Conservation (phyloP, 208 protist species). For the Strigomonas culicis region DNA sequence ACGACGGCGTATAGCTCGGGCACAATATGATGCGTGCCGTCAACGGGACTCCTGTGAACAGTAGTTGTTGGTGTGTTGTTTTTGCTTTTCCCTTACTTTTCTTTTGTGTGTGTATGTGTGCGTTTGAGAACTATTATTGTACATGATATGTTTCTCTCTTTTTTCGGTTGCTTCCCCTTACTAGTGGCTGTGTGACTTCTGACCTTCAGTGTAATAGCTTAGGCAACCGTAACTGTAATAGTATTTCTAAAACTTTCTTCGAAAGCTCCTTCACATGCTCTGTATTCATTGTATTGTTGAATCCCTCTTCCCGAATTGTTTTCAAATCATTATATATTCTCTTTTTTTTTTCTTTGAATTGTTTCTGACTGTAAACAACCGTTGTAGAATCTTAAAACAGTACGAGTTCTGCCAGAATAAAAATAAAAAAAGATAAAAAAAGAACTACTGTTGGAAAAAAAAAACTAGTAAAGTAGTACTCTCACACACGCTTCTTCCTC, state of each 20-base stretch:
- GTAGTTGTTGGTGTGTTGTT: slow-evolving; percentile 14
- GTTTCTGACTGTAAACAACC: not conserved
- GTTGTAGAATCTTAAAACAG: not conserved
- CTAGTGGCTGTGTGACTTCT: too few species aligned
- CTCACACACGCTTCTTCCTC: not conserved
- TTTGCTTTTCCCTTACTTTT: not conserved
- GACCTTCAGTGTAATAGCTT: too few species aligned
- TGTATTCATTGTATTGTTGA: too few species aligned
- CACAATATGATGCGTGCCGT: too few species aligned
- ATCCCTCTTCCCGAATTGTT: too few species aligned
- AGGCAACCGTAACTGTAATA: not conserved
- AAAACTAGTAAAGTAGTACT: not conserved
- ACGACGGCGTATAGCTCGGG: too few species aligned
- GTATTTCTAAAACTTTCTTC: not conserved
- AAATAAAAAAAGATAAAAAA: slow-evolving; percentile 6
- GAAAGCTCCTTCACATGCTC: too few species aligned
- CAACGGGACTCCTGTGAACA: too few species aligned
- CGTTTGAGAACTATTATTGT: too few species aligned
- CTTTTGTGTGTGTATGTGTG: too few species aligned
- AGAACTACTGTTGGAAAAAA: not conserved
- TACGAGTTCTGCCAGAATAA: not conserved
- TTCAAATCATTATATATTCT: not conserved
- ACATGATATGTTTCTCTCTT: too few species aligned
- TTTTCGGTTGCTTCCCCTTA: too few species aligned
- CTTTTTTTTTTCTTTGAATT: not conserved